These are phyloP conservation scores for Hymenotorrendiella dingleyae DNA, from an alignment of 2,329 filamentous ascomycete species.

Conservation along the genomic window DNA sequence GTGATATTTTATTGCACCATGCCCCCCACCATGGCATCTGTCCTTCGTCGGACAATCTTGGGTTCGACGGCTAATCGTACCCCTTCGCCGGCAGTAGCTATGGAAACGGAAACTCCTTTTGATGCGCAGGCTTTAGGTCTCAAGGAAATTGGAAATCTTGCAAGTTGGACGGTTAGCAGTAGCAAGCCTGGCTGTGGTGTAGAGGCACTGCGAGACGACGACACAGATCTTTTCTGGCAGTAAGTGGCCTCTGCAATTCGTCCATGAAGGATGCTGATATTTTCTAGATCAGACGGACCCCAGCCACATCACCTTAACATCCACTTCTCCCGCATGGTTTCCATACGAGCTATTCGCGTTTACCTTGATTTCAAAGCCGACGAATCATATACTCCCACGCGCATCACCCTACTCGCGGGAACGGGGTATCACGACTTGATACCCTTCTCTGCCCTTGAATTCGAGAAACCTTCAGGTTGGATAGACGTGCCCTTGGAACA, in stretches of 20 bases:
- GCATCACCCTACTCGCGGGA: slow-evolving; percentile 82
- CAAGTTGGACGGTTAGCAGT: slow-evolving; percentile 76
- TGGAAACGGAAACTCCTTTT: slow-evolving; percentile 36
- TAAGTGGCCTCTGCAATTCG: slow-evolving; percentile 35
- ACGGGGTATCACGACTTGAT: slow-evolving; percentile 89
- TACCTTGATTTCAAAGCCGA: slow-evolving; percentile 89
- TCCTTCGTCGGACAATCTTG: not conserved
- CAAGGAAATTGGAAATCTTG: slow-evolving; percentile 80
- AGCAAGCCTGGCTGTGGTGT: slow-evolving; percentile 77
- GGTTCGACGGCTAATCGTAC: slow-evolving; percentile 6
- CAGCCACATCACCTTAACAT: slow-evolving; percentile 79
- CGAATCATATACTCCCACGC: slow-evolving; percentile 94
- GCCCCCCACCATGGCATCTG: not conserved
- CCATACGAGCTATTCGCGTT: slow-evolving; percentile 71
- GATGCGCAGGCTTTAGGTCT: slow-evolving; percentile 49
- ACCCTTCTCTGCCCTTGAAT: slow-evolving; percentile 75
- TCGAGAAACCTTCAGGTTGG: slow-evolving; percentile 81
- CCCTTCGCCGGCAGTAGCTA: slow-evolving; percentile 20
- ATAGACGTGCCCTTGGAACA: slow-evolving; percentile 71
- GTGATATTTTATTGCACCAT: not conserved
- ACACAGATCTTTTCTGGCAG: slow-evolving; percentile 75
- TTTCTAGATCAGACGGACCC: slow-evolving; percentile 66
- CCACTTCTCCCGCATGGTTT: slow-evolving; percentile 78
- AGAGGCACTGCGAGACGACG: slow-evolving; percentile 67
- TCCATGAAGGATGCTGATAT: not conserved